phyloP scores from a whole-genome alignment of 495 filamentous ascomycete species.

The Hypoxylon lenormandii region DNA sequence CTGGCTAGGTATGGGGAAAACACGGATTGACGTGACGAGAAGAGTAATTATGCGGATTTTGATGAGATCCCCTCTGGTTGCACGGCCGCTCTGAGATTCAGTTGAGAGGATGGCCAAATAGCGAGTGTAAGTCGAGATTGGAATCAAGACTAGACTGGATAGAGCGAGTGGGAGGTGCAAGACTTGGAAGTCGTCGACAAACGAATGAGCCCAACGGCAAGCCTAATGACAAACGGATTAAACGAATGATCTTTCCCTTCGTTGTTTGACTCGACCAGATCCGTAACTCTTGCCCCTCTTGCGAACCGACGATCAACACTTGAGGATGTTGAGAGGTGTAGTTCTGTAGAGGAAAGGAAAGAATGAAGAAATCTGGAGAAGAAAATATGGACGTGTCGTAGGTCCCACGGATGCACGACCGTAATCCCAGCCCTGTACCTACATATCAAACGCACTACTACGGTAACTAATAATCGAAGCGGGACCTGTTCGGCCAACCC shows the following conservation, averaged over 20 bases:
- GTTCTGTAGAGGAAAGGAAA: conserved; percentile 14
- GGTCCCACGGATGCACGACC: conserved; percentile 28
- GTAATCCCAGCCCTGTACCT: conserved; percentile 35
- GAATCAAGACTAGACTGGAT: conserved; percentile 7
- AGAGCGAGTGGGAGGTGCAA: conserved; percentile 30
- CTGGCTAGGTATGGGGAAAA: conserved; percentile 14
- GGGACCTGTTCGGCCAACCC: conserved; percentile 30
- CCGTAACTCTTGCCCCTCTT: conserved; percentile 17
- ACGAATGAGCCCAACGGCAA: conserved; percentile 33
- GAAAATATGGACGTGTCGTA: conserved; percentile 37
- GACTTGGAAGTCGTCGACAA: conserved; percentile 30
- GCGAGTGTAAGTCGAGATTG: conserved; percentile 32
- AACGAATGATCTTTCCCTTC: conserved; percentile 32
- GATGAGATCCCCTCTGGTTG: not conserved
- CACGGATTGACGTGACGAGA: not conserved
- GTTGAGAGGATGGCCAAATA: conserved; percentile 25
- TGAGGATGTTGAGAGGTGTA: not conserved
- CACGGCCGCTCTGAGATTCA: conserved; percentile 8
- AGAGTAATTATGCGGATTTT: not conserved
- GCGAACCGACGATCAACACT: conserved; percentile 13
- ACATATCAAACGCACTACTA: conserved; percentile 48
- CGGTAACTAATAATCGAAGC: conserved; percentile 37
- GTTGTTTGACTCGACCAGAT: conserved; percentile 25
- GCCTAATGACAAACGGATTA: conserved; percentile 29
- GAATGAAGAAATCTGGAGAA: conserved; percentile 33